Percentiles rank a stretch among this genome's conserved stretches.
These are phyloP conservation scores for Tuber aestivum DNA, from an alignment of 495 filamentous ascomycete genomes.

Conservation along the genomic window DNA sequence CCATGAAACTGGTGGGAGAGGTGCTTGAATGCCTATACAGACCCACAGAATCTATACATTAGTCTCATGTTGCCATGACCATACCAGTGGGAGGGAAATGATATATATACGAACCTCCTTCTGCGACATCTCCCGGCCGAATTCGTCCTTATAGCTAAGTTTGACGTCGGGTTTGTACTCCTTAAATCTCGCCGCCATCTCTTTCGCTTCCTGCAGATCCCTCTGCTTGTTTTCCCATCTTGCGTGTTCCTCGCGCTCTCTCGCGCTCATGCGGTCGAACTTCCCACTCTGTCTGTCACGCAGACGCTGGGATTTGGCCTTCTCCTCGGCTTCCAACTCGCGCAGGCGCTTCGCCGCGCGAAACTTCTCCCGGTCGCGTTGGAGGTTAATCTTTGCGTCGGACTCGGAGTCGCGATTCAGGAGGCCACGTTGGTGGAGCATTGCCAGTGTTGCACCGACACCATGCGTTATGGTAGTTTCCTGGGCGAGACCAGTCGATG, in stretches of 20 bases:
- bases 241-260: constrained; percentile 85
- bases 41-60: not conserved
- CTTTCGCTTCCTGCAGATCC: constrained; percentile 71
- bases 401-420: constrained; percentile 57
- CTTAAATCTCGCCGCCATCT: constrained; percentile 74
- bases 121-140: constrained; percentile 72
- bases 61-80: constrained; percentile 7
- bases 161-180: constrained; percentile 86
- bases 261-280: constrained; percentile 76
- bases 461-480: constrained; percentile 72
- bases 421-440: constrained; percentile 77
- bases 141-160: constrained; percentile 83
- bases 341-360: constrained; percentile 66
- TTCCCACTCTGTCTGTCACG: constrained; percentile 73
- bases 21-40: constrained; percentile 69
- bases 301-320: constrained; percentile 77
- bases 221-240: constrained; percentile 78
- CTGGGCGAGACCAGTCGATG: constrained; percentile 72
- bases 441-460: constrained; percentile 70
- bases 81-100: not conserved
- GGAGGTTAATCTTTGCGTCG: constrained; percentile 59
- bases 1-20: constrained; percentile 96
- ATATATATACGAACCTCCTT: constrained; percentile 57
- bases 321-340: constrained; percentile 67
- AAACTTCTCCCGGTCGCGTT: constrained; percentile 74